These are phyloP conservation scores for Cytospora chrysosperma DNA, from an alignment of 2,329 filamentous ascomycete genomes.

Conservation along the genomic window DNA sequence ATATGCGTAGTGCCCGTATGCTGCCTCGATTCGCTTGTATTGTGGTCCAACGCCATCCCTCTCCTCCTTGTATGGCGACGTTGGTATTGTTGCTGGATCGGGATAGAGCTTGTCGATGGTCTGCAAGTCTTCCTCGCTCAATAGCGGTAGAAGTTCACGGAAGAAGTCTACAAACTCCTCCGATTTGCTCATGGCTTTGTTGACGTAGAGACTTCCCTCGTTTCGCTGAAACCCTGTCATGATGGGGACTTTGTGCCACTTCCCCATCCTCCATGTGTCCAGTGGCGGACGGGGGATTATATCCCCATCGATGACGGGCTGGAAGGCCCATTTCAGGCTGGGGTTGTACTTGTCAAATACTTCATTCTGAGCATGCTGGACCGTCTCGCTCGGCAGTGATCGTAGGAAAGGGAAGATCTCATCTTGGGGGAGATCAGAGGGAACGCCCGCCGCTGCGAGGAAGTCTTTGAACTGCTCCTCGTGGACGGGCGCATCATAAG, in stretches of 20 bases:
- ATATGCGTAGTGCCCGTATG: slow-evolving; percentile 56
- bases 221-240: slow-evolving; percentile 45
- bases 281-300: slow-evolving; percentile 32
- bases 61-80: slow-evolving; percentile 41
- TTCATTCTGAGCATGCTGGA: slow-evolving; percentile 35
- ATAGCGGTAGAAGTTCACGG: slow-evolving; percentile 38
- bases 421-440: slow-evolving; percentile 42
- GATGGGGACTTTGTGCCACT: slow-evolving; percentile 37
- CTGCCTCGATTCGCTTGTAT: slow-evolving; percentile 54
- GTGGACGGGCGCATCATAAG: slow-evolving; percentile 47
- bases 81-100: slow-evolving; percentile 34
- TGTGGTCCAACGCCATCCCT: slow-evolving; percentile 44
- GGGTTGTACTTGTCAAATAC: slow-evolving; percentile 37
- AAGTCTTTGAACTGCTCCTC: slow-evolving; percentile 50
- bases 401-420: slow-evolving; percentile 47
- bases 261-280: slow-evolving; percentile 29
- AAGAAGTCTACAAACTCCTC: slow-evolving; percentile 40
- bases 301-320: slow-evolving; percentile 48
- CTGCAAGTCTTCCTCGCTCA: slow-evolving; percentile 36
- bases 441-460: slow-evolving; percentile 45
- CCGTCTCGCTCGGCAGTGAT: slow-evolving; percentile 32
- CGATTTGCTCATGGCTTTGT: slow-evolving; percentile 35
- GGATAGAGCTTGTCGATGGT: slow-evolving; percentile 41
- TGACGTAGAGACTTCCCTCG: slow-evolving; percentile 44
- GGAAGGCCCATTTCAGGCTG: slow-evolving; percentile 48